Base-by-base conservation (phyloP, 257 asterid genomes). In the Ophiorrhiza pumila region DNA sequence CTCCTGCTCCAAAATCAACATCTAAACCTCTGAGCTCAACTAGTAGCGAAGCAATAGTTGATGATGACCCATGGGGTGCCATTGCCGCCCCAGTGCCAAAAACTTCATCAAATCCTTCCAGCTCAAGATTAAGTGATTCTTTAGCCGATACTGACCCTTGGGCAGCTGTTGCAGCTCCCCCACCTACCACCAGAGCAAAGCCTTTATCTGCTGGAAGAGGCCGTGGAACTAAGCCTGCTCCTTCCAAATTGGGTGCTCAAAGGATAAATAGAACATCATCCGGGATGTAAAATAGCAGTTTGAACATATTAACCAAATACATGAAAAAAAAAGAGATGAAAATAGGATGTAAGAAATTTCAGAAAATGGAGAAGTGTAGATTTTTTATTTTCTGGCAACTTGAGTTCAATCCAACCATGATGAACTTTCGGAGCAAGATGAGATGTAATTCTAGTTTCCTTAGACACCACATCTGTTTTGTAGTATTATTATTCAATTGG, bases 91-190 rank as follows among this genome's bases (percentile, higher is more conserved):
- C 91, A 8, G 82, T 80, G 80, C 93, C 95, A 22, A 87, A 39
- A 74, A 71, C 79, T 64, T 74, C 93, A 67, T 71, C 83, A 68
- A 87, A 79, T 79, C 73, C 88, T 18, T 63, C 79, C 75, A 79
- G 58, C 50, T 71, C 83, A 79, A 91, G 80, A 81, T 71, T 88
- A 35, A 66, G 79, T 69, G 83, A 73, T 13, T 67, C 93, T 27
- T 55, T 64, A 1, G 88, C 76, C 39, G 90, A 81, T 71, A 93
- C 86, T 15, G 96, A 92, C 65, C 96, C 90, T 34, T 92, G 97
- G 97, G 93, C 92, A 23, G 84, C 97, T 14, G 88, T 92, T 74
- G 97, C 95, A 18, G 96, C 96, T 37, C 96, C 97, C 71, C 74
- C 88, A 23, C 97, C 97, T 10, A 86, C 90, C 62, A 80, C 95